Base-by-base conservation (phyloP, 257 asterid genomes). In the Sherardia arvensis region DNA sequence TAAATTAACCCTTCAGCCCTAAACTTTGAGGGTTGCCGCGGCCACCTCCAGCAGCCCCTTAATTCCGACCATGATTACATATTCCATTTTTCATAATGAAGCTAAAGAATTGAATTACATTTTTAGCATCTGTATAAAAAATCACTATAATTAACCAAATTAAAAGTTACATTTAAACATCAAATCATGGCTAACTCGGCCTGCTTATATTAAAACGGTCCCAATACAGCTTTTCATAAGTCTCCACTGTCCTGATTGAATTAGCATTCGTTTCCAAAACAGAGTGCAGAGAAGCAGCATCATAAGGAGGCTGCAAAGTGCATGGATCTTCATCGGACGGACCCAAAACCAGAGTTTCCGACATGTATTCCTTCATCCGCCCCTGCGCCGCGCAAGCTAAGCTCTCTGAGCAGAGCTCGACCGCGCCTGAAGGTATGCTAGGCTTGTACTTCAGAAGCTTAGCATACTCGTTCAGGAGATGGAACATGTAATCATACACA, bases 401-500 rank as follows among this genome's bases (percentile, higher is more conserved):
- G 5, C 74, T 26, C 54, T 90, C 96, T 0, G 93, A 81, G 59
- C 97, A 90, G 29, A 90, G 78, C 25, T 90, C 89, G 1, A 82
- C 74, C 0, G 95, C 95, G 23, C 40, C 62, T 53, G 26, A 20
- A 21, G 97, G 87, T 48, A 83, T 36, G 0, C 74, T 64, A 21
- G 97, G 96, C 76, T 82, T 85, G 87, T 79, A 90, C 9, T 45
- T 87, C 30, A 90, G 69, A 38, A 90, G 90, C 87, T 80, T 90
- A 0, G 92, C 72, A 1, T 90, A 90, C 67, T 80, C 86, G 8
- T 64, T 78, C 69, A 90, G 56, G 36, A 85, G 79, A 68, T 87
- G 97, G 72, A 90, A 83, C 92, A 90, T 90, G 88, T 87, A 90
- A 71, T 90, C 97, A 22, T 90, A 90, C 34, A 90, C 90, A 38